These are phyloP conservation scores for Apiotrichum akiyoshidainum DNA, from an alignment of 1,284 basidiomycete species.

Conservation along the genomic window DNA sequence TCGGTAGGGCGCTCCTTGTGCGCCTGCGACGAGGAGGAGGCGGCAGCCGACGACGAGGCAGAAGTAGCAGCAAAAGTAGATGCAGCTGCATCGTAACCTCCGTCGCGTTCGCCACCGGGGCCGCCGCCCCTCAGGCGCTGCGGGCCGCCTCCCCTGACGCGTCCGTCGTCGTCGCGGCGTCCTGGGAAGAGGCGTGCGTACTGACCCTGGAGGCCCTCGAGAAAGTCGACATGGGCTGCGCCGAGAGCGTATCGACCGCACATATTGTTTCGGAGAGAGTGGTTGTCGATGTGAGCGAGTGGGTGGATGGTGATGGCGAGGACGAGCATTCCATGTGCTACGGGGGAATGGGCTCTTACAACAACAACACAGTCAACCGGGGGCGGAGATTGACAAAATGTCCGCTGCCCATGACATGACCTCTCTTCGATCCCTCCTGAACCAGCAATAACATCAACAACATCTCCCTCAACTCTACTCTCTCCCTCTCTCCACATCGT, in stretches of 20 bases:
- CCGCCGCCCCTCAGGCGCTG: conserved; percentile 17
- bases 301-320: too few species aligned
- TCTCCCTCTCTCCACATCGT: too few species aligned
- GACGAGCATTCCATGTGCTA: too few species aligned
- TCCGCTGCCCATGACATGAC: too few species aligned
- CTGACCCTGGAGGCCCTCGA: conserved; percentile 18
- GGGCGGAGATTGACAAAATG: too few species aligned
- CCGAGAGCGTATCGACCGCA: conserved; percentile 45
- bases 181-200: conserved; percentile 17
- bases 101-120: conserved; percentile 4
- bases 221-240: conserved; percentile 25
- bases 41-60: neutral
- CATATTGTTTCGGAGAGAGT: too few species aligned
- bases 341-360: too few species aligned
- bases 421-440: too few species aligned
- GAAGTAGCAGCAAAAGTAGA: neutral
- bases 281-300: neutral
- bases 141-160: conserved; percentile 4
- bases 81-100: neutral
- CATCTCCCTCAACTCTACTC: too few species aligned
- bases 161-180: conserved; percentile 6
- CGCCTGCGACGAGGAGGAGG: neutral
- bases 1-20: neutral
- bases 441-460: too few species aligned
- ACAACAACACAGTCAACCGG: too few species aligned